These are phyloP conservation scores for Neonectria sp. DNA, from an alignment of 2,329 filamentous ascomycete species.

Conservation along the genomic window DNA sequence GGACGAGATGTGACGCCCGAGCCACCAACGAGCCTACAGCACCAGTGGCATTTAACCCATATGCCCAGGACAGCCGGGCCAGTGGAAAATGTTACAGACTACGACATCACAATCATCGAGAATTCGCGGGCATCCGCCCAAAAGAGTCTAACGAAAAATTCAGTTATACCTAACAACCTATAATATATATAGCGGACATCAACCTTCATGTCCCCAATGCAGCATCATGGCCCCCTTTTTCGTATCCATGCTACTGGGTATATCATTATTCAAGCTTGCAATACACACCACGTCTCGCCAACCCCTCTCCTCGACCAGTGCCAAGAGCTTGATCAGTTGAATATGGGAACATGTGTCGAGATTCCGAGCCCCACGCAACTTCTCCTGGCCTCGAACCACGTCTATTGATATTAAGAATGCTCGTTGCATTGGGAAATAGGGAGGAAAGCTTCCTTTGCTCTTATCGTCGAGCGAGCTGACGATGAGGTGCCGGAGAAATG, in stretches of 20 bases:
- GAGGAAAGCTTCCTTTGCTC: background rate
- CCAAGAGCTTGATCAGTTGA: constrained; percentile 35
- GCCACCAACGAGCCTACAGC: constrained; percentile 8
- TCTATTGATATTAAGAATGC: constrained; percentile 11
- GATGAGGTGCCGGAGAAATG: constrained; percentile 13
- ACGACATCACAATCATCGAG: background rate
- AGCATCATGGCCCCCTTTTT: constrained; percentile 12
- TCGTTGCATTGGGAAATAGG: background rate
- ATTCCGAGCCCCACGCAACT: background rate
- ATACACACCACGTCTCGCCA: constrained; percentile 49
- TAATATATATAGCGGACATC: background rate
- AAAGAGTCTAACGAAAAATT: background rate
- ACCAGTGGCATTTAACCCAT: background rate
- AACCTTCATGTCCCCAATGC: background rate
- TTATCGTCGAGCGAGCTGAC: constrained; percentile 6
- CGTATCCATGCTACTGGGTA: constrained; percentile 24
- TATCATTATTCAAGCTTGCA: constrained; percentile 20
- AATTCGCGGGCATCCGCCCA: background rate
- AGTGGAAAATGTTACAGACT: background rate
- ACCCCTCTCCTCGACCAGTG: constrained; percentile 30
- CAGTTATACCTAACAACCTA: background rate
- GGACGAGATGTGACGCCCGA: constrained; percentile 2
- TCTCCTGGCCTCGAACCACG: background rate
- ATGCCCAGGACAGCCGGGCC: too few relatives aligned
- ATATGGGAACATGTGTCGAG: constrained; percentile 30